A percentile compares a stretch with the other conserved stretches of the same genome.
Evolutionary conservation across 2,329 filamentous ascomycete genomes (phyloP).

Genomic region (Exserohilum rostratum): DNA sequence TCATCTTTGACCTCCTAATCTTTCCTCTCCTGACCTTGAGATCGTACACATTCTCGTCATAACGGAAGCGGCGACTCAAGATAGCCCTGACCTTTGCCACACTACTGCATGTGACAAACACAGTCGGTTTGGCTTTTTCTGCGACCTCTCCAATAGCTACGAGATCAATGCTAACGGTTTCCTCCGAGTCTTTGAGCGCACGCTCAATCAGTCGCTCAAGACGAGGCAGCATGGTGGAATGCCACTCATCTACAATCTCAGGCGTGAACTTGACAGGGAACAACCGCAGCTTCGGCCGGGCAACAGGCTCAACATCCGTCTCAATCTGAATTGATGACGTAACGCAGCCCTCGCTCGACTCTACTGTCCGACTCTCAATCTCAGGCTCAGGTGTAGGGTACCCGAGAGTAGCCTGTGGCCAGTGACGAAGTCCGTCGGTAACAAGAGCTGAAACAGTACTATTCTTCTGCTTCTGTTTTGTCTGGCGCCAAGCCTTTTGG

Average conservation of each 20-base stretch:
- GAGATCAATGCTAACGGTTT: slow-evolving; percentile 79
- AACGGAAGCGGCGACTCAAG: slow-evolving; percentile 72
- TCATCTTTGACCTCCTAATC: slow-evolving; percentile 66
- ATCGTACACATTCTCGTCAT: slow-evolving; percentile 68
- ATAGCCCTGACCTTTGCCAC: slow-evolving; percentile 74
- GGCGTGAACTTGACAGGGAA: slow-evolving; percentile 61
- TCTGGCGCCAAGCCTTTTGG: slow-evolving; percentile 48
- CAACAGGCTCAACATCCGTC: slow-evolving; percentile 33
- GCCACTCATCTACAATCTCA: slow-evolving; percentile 73
- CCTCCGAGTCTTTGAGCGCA: slow-evolving; percentile 74
- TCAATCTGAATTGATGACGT: slow-evolving; percentile 45
- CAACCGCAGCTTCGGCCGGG: slow-evolving; percentile 46
- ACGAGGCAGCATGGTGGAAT: slow-evolving; percentile 71
- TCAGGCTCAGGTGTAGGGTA: slow-evolving; percentile 45
- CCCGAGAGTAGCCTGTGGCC: slow-evolving; percentile 42
- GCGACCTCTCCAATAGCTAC: slow-evolving; percentile 74
- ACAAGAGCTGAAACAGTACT: slow-evolving; percentile 42
- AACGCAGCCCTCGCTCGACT: slow-evolving; percentile 28
- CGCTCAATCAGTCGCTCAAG: slow-evolving; percentile 73
- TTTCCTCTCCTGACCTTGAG: slow-evolving; percentile 76
- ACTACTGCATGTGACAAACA: slow-evolving; percentile 78
- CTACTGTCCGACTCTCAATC: slow-evolving; percentile 24
- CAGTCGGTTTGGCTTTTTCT: slow-evolving; percentile 71
- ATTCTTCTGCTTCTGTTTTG: slow-evolving; percentile 35
- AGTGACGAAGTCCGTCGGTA: slow-evolving; percentile 39